Conservation (phyloP, 192 early-diverging fungal species). For the Physocladia obscura region DNA sequence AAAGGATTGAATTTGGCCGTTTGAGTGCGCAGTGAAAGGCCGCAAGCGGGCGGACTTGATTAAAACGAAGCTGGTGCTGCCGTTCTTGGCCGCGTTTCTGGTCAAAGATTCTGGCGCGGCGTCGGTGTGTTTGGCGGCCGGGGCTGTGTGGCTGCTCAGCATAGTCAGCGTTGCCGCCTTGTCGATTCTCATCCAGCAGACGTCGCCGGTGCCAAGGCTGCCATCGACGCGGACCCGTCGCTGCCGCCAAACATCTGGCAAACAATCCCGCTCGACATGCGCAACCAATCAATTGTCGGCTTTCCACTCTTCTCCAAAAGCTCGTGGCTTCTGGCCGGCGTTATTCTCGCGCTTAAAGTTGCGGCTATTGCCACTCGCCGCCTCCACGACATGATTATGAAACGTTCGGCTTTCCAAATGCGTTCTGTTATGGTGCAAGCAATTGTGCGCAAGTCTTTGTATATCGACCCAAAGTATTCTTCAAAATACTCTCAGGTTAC, state of each 20-base stretch:
- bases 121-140: not conserved
- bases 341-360: slow-evolving; percentile 2
- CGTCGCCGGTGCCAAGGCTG: not conserved
- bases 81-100: not conserved
- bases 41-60: not conserved
- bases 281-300: not conserved
- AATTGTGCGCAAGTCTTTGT: slow-evolving; percentile 2
- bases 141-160: not conserved
- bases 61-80: not conserved
- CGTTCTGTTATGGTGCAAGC: slow-evolving; percentile 14
- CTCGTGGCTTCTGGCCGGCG: not conserved
- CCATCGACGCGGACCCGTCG: not conserved
- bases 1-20: not conserved
- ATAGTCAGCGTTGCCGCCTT: not conserved
- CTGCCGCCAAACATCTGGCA: not conserved
- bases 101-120: not conserved
- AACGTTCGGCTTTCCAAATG: slow-evolving; percentile 11
- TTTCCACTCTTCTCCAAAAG: slow-evolving; percentile 13
- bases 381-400: slow-evolving; percentile 1
- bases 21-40: not conserved
- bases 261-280: not conserved
- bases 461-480: not conserved
- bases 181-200: slow-evolving; percentile 17
- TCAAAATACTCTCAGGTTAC: slow-evolving; percentile 5
- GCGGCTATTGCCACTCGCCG: not conserved